phyloP scores from a whole-genome alignment of 2,329 filamentous ascomycete genomes.

The Didymella pinodella region DNA sequence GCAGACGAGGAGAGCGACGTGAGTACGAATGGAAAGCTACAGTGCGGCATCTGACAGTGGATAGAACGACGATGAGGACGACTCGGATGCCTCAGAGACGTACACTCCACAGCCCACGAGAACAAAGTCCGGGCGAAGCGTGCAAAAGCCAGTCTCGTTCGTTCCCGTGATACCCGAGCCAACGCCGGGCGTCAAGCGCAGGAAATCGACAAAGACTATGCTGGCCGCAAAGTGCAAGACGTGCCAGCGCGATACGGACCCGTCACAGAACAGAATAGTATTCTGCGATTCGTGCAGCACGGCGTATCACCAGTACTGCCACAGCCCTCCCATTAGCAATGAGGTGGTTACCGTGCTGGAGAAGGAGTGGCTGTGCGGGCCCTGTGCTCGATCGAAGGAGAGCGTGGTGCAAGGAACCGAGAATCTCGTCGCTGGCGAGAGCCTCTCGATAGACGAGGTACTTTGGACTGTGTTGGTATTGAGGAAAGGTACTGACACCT shows the following conservation, averaged over 20 bases:
- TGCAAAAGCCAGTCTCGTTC: constrained; percentile 71
- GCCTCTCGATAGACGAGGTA: constrained; percentile 55
- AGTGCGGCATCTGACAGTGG: constrained; percentile 26
- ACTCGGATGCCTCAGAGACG: constrained; percentile 53
- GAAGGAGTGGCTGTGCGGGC: constrained; percentile 74
- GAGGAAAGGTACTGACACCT: not conserved
- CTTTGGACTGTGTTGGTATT: constrained; percentile 12
- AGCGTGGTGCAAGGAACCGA: constrained; percentile 45
- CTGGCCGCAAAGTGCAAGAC: constrained; percentile 70
- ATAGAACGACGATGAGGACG: constrained; percentile 41
- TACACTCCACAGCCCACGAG: constrained; percentile 67
- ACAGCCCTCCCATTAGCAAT: constrained; percentile 76
- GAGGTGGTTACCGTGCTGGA: constrained; percentile 71
- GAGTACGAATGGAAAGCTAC: constrained; percentile 22
- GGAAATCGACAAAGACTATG: constrained; percentile 63
- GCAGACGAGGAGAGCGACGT: constrained; percentile 47
- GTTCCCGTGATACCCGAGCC: constrained; percentile 63
- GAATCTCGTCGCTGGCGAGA: constrained; percentile 50
- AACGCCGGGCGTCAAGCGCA: constrained; percentile 60
- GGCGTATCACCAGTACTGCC: constrained; percentile 83
- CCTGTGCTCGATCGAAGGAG: constrained; percentile 59
- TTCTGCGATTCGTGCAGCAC: constrained; percentile 84
- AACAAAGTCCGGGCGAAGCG: constrained; percentile 78
- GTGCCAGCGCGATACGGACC: constrained; percentile 76
- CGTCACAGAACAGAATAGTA: constrained; percentile 79